Evolutionary conservation across 805 yeast species (phyloP).

Genomic region (Hanseniaspora nectarophila): DNA sequence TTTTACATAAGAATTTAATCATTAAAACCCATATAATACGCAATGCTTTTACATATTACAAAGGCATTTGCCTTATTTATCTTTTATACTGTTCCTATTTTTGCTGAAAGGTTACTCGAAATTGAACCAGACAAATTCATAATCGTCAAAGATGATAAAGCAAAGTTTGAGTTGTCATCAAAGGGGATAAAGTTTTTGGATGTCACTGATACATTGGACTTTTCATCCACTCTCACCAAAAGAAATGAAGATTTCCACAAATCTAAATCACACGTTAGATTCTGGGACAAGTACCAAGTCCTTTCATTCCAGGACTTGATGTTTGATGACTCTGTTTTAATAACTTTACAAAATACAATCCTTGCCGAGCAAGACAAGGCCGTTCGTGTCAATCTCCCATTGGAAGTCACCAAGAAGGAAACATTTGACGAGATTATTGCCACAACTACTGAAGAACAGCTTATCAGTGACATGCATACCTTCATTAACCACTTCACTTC

Average conservation of each 20-base stretch:
- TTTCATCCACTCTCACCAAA: not conserved
- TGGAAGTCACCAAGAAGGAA: not conserved
- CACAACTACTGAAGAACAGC: not conserved
- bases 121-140: not conserved
- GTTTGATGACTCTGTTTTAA: slow-evolving; percentile 10
- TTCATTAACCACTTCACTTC: slow-evolving; percentile 53
- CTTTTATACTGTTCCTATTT: not conserved
- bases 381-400: not conserved
- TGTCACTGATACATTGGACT: not conserved
- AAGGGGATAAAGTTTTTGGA: not conserved
- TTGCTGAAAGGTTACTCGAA: slow-evolving; percentile 2
- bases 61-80: not conserved
- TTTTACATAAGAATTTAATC: too few species aligned
- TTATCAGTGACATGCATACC: slow-evolving; percentile 30
- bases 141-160: not conserved
- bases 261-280: not conserved
- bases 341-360: not conserved
- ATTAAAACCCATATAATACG: not conserved
- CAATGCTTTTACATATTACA: not conserved
- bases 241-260: not conserved
- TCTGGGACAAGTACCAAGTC: slow-evolving; percentile 8
- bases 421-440: not conserved
- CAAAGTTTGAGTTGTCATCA: not conserved
- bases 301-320: slow-evolving; percentile 11
- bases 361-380: not conserved